These are phyloP conservation scores for Podospora didyma DNA, from an alignment of 495 filamentous ascomycete genomes.

Conservation along the genomic window DNA sequence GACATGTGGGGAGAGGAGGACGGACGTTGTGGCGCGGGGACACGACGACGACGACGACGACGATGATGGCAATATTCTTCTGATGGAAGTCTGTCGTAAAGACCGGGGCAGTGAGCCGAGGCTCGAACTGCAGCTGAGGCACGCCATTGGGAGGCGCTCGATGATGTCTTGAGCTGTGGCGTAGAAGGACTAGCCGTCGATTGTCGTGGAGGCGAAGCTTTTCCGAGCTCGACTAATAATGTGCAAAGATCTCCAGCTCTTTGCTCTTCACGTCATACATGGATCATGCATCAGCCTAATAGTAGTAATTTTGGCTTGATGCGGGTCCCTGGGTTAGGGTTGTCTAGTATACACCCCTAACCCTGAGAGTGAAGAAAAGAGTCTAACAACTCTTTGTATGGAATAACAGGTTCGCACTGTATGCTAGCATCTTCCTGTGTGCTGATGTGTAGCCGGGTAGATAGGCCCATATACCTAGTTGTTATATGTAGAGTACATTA, in stretches of 20 bases:
- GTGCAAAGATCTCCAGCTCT: background rate
- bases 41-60: background rate
- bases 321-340: no score
- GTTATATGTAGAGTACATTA: no score
- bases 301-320: no score
- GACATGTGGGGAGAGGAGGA: no score
- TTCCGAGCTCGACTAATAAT: background rate
- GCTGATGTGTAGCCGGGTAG: no score
- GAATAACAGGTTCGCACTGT: no score
- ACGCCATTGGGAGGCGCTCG: conserved; percentile 21
- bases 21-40: background rate
- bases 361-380: no score
- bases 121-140: conserved; percentile 20
- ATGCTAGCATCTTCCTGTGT: no score
- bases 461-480: no score
- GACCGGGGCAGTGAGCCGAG: conserved; percentile 16
- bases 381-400: no score
- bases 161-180: background rate
- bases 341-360: no score
- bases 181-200: no score
- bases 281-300: background rate
- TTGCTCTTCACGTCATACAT: conserved; percentile 2
- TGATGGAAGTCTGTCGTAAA: conserved; percentile 6
- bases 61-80: background rate
- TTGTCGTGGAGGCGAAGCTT: background rate